Conservation (phyloP, 2,329 filamentous ascomycete species). For the Ceratocystiopsis minuta region DNA sequence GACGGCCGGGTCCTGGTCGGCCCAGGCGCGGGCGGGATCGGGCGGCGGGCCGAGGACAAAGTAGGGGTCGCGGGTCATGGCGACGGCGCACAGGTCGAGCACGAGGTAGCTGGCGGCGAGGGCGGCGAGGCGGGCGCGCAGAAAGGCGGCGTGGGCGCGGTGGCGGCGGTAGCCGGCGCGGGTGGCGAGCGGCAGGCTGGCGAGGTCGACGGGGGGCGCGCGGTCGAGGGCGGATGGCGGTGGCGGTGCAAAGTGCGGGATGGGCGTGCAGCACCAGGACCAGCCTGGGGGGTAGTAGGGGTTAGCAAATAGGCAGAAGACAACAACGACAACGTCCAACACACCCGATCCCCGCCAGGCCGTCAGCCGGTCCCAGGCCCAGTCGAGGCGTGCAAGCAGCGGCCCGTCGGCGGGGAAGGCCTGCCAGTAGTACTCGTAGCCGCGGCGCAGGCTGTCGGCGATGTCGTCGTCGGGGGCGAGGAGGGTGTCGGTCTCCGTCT, state of each 20-base stretch:
- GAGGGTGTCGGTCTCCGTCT: not conserved
- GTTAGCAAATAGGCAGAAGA: not conserved
- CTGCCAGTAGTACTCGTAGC: conserved; percentile 40
- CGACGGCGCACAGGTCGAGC: conserved; percentile 50
- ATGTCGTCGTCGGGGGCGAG: conserved; percentile 13
- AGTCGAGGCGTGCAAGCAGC: conserved; percentile 31
- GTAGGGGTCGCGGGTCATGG: conserved; percentile 62
- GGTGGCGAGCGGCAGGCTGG: conserved; percentile 23
- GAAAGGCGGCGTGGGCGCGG: conserved; percentile 24
- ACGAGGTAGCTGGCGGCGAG: conserved; percentile 43
- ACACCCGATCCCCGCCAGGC: conserved; percentile 29
- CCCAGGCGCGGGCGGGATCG: conserved; percentile 13
- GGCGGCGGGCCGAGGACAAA: conserved; percentile 37
- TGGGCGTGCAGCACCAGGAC: conserved; percentile 34
- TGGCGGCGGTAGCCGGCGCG: conserved; percentile 27
- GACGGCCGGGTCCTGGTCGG: conserved; percentile 14
- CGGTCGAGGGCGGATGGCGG: conserved; percentile 19
- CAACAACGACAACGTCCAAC: conserved; percentile 15
- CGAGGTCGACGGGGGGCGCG: conserved; percentile 22
- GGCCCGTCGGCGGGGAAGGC: conserved; percentile 32
- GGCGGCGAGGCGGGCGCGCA: conserved; percentile 24
- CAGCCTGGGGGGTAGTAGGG: conserved; percentile 24
- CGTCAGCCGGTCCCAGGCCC: conserved; percentile 18
- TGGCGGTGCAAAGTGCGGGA: conserved; percentile 27
- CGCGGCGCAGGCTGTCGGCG: conserved; percentile 12